phyloP scores from a whole-genome alignment of 2,329 filamentous ascomycete genomes.

The Aspergillus neotritici region DNA sequence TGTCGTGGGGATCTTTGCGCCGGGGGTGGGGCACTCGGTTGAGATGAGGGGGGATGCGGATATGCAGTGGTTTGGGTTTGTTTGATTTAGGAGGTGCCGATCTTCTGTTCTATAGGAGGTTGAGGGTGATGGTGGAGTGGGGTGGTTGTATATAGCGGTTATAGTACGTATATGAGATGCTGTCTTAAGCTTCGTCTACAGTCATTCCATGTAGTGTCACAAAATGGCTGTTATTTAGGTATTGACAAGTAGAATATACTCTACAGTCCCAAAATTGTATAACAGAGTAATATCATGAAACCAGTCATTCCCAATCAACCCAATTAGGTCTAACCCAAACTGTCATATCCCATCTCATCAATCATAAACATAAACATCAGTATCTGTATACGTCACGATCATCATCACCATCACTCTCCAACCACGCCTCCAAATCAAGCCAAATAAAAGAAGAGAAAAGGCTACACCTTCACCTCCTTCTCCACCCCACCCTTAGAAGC shows the following conservation, averaged over 20 bases:
- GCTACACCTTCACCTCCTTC: conserved; percentile 14
- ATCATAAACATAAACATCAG: too few relatives aligned
- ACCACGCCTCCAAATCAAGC: too few relatives aligned
- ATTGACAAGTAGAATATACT: too few relatives aligned
- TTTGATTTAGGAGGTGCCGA: conserved; percentile 1
- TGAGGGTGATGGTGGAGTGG: not conserved
- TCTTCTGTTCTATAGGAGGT: too few relatives aligned
- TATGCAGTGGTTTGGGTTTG: conserved; percentile 24
- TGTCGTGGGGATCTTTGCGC: conserved; percentile 20
- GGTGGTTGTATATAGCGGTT: conserved; percentile 7
- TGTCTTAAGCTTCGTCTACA: too few relatives aligned
- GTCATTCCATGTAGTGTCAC: too few relatives aligned
- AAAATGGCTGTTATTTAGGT: too few relatives aligned
- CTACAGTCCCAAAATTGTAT: not conserved
- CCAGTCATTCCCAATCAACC: too few relatives aligned
- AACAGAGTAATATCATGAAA: not conserved
- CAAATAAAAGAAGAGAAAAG: not conserved
- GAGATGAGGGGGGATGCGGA: conserved; percentile 18
- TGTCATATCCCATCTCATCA: too few relatives aligned
- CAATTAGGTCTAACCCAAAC: too few relatives aligned
- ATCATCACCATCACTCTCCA: not conserved
- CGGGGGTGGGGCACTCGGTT: conserved; percentile 18
- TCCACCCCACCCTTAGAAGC: conserved; percentile 22
- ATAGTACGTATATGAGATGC: not conserved
- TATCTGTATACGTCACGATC: not conserved